phyloP scores from a whole-genome alignment of 176 grass and related monocot genomes.

The Elaeis guineensis region DNA sequence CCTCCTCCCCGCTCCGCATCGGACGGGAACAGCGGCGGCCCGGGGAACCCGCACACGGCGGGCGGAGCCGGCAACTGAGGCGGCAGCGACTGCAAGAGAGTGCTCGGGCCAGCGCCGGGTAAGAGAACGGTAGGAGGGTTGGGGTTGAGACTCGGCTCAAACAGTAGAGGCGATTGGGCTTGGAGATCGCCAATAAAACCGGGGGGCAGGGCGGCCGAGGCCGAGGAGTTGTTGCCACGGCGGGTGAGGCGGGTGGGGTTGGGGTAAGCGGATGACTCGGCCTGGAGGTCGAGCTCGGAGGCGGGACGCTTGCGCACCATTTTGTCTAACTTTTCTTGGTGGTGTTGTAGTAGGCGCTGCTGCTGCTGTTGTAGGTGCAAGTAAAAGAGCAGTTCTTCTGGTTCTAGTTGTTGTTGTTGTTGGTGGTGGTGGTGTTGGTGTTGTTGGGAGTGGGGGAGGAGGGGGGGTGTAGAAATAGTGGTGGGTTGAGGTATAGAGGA shows the following conservation, averaged over 20 bases:
- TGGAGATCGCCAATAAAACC: slow-evolving; percentile 2
- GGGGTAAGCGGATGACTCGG: slow-evolving; percentile 4
- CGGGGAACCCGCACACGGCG: slow-evolving; percentile 36
- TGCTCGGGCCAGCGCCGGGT: neutral
- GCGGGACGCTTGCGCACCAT: slow-evolving; percentile 90
- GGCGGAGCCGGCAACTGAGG: slow-evolving; percentile 33
- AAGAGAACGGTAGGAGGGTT: slow-evolving; percentile 20
- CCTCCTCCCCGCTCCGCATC: slow-evolving; percentile 18
- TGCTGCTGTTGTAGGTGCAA: neutral
- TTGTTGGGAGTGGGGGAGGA: slow-evolving; percentile 37
- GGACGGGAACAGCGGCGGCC: slow-evolving; percentile 34
- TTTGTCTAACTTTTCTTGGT: too few relatives aligned
- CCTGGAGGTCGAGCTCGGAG: slow-evolving; percentile 47
- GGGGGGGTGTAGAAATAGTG: slow-evolving; percentile 4
- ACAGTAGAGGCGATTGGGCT: slow-evolving; percentile 10
- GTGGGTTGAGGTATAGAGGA: neutral
- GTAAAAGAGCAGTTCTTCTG: too few relatives aligned
- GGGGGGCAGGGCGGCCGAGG: slow-evolving; percentile 10
- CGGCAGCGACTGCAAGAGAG: slow-evolving; percentile 21
- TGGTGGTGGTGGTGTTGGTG: slow-evolving; percentile 11
- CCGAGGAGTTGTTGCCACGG: slow-evolving; percentile 19
- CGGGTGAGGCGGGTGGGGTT: slow-evolving; percentile 18
- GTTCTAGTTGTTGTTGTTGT: slow-evolving; percentile 25
- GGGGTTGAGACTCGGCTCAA: slow-evolving; percentile 1
- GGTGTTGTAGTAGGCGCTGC: too few relatives aligned